phyloP scores from a whole-genome alignment of 1,284 basidiomycete species.

The Ceratobasidium theobromae region DNA sequence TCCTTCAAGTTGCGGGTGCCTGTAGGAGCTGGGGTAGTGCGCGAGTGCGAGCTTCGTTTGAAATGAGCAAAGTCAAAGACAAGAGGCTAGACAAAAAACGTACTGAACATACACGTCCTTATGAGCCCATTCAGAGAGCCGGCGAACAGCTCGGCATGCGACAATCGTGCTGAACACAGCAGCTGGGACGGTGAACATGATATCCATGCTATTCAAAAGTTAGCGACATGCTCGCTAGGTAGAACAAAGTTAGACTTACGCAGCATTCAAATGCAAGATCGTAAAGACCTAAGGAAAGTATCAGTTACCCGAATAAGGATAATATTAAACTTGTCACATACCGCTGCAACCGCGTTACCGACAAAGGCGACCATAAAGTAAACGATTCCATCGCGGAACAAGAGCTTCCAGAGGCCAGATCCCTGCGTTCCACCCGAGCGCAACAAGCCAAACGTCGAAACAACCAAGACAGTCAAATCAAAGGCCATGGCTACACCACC shows the following conservation, averaged over 20 bases:
- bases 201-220: conserved; percentile 30
- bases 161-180: conserved; percentile 33
- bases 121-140: conserved; percentile 30
- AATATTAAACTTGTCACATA: conserved; percentile 39
- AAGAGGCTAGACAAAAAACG: background rate
- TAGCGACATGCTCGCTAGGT: background rate
- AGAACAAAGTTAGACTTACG: conserved; percentile 2
- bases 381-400: conserved; percentile 69
- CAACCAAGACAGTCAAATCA: conserved; percentile 36
- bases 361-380: conserved; percentile 65
- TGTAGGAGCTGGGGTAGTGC: background rate
- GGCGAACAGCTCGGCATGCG: conserved; percentile 36
- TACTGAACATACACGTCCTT: conserved; percentile 33
- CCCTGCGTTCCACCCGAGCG: conserved; percentile 40
- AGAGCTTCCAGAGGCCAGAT: conserved; percentile 59
- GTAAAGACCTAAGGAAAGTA: background rate
- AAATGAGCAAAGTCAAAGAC: background rate
- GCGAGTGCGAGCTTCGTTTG: conserved; percentile 3
- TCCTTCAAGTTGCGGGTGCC: background rate
- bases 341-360: conserved; percentile 66
- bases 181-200: conserved; percentile 36
- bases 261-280: conserved; percentile 19
- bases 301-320: background rate
- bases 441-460: conserved; percentile 37
- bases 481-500: conserved; percentile 37